Percentiles rank a stretch among this genome's conserved stretches.
These are phyloP conservation scores for Rhinocladiella mackenziei DNA, from an alignment of 2,329 filamentous ascomycete species.

Conservation along the genomic window DNA sequence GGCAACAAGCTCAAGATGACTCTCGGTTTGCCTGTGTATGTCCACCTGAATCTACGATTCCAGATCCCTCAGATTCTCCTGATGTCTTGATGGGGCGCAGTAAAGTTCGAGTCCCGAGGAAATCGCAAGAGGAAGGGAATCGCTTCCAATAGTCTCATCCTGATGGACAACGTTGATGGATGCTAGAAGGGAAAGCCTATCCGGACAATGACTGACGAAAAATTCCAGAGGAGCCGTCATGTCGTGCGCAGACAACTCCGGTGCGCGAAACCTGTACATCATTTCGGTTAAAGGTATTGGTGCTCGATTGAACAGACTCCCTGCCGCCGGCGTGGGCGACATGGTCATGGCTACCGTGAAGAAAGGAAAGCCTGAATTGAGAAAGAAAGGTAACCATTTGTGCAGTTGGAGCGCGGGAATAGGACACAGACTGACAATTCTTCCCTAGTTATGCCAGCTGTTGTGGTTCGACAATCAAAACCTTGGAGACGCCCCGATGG, in stretches of 20 bases:
- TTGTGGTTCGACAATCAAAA: constrained; percentile 98
- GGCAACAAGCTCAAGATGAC: constrained; percentile 99
- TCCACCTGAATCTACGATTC: constrained; percentile 34
- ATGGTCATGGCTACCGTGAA: constrained; percentile 99
- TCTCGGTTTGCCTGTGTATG: constrained; percentile 99
- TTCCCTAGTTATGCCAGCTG: constrained; percentile 80
- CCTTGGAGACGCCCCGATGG: constrained; percentile 98
- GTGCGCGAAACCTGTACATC: constrained; percentile 98
- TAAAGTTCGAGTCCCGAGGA: not conserved
- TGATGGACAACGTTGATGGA: no score
- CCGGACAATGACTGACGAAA: not conserved
- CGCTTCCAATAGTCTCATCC: no score
- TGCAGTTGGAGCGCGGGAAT: not conserved
- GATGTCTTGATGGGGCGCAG: not conserved
- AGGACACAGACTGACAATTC: constrained; percentile 3
- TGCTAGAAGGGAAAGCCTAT: no score
- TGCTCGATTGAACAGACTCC: constrained; percentile 94
- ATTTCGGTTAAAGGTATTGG: constrained; percentile 99
- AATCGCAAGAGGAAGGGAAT: not conserved
- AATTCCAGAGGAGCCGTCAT: constrained; percentile 84
- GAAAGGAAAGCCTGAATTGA: constrained; percentile 99
- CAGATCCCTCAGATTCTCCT: constrained; percentile 1
- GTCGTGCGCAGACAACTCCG: constrained; percentile 99
- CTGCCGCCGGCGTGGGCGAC: constrained; percentile 95
- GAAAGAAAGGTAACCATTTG: constrained; percentile 69